Base-by-base conservation (phyloP, 257 asterid genomes). In the Solanum bulbocastanum region DNA sequence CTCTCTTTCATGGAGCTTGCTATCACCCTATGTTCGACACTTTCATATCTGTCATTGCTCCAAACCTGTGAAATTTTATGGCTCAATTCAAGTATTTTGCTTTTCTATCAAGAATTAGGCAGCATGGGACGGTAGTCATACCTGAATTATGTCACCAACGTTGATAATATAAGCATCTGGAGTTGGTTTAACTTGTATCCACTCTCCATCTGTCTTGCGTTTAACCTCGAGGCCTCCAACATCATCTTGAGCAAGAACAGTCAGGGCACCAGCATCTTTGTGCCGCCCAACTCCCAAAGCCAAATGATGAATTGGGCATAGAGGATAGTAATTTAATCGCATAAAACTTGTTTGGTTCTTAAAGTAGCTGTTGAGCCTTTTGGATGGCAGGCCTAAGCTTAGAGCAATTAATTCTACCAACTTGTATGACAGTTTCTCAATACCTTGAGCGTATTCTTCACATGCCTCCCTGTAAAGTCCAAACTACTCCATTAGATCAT, bases 231-330 rank as follows among this genome's bases (percentile, higher is more conserved):
- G 96, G 5, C 98, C 98, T 2, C 96, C 98, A 60, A 95, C 94
- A 0, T 92, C 90, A 78, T 95, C 98, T 71, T 95, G 98, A 76
- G 90, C 94, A 82, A 94, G 92, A 42, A 94, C 90, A 20, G 98
- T 94, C 91, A 94, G 81, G 82, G 94, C 94, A 30, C 90, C 94
- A 1, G 90, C 89, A 44, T 94, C 98, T 91, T 92, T 93, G 89
- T 95, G 98, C 11, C 95, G 87, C 11, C 98, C 97, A 8, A 94
- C 93, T 3, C 98, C 98, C 15, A 95, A 96, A 83, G 95, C 98
- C 65, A 95, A 90, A 36, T 94, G 82, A 35, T 91, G 95, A 58
- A 90, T 83, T 4, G 98, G 97, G 88, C 97, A 95, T 1, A 92
- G 90, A 0, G 95, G 98, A 81, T 94, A 95, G 90, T 94, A 89